Base-by-base conservation (phyloP, 148 eudicot genomes). In the Camellia japonica region DNA sequence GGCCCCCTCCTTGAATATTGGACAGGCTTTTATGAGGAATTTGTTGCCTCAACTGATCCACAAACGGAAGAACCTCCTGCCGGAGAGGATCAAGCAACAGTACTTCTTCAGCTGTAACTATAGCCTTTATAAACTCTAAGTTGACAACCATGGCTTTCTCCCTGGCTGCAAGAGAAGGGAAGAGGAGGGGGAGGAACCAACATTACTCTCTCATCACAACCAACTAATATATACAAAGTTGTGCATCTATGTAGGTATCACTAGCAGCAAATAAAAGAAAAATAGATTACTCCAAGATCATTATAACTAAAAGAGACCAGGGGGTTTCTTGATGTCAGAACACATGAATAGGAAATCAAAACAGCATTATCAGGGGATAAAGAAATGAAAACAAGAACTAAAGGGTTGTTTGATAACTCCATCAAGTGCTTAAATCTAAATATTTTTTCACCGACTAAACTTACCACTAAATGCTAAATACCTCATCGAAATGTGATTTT, bases 91-190 rank as follows among this genome's bases (percentile, higher is more conserved):
- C 99, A 81, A 96, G 97, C 89, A 96, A 87, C 79, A 96, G 81
- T 23, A 96, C 89, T 86, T 96, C 99, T 88, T 96, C 98, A 79
- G 99, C 98, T 71, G 99, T 93, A 74, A 96, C 89, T 82, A 96
- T 92, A 58, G 99, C 99, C 84, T 92, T 94, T 81, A 96, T 94
- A 79, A 90, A 93, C 86, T 96, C 99, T 79, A 96, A 85, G 83
- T 96, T 96, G 62, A 96, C 94, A 80, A 96, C 92, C 93, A 96
- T 91, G 78, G 98, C 95, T 88, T 89, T 94, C 80, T 96, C 99
- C 86, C 18, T 11, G 13, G 43, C 71, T 30, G n/a, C 3, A 68
- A 68, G 44, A 41, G 72, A 42, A 41, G 42, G 71, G 18, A 42
- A 12, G 13, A 9, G 15, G 42, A 38, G 38, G 42, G 6, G 19